Evolutionary conservation across 371 early-diverging fungal genomes (phyloP), one percentile per base, ranked within the genome.

Genomic region (Gilbertella persicaria): DNA sequence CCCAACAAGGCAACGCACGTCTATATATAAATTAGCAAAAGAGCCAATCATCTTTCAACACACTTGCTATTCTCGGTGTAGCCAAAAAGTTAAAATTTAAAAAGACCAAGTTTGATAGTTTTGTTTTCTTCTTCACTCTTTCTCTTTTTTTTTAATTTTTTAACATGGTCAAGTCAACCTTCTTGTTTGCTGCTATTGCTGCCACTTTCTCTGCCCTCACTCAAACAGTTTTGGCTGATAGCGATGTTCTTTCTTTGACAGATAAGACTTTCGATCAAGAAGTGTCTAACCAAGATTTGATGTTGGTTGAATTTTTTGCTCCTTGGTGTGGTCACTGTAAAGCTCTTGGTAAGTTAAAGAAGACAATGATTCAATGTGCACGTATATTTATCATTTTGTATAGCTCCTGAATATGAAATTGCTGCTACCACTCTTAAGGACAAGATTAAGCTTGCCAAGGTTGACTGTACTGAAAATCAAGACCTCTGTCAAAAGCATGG

Each of bases 301-400:
- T 91, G 55, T 84, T 97, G 50, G 90, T 97, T 50, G 93, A 96
- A 79, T 96, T 95, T 80, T 96, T 85, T 71, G 96, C 95, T 5
- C 95, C 92, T 52, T 91, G 96, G 96, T 95, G 96, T 74, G 93
- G 91, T 44, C 93, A 96, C 83, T 97, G 96, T 81, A 90, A 96
- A 76, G 80, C 83, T 38, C 79, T 91, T 52, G 83, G 82, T 83
- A 76, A 51, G 69, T 51, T 39, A 43, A 41, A 19, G 1, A 30
- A 28, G 4, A 20, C 13, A 43, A 17, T 28, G 29, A 10, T 41
- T 26, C n/a, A 10, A 23, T n/a, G 20, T 23, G 5, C 17, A 21
- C 33, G 35, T n/a, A 33, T 38, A 17, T 14, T 42, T 38, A 10
- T 54, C 39, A 35, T 25, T 46, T 19, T 29, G 10, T 51, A 23